phyloP scores from a whole-genome alignment of 345 rosid species.

The Eucalyptus erythrocorys region DNA sequence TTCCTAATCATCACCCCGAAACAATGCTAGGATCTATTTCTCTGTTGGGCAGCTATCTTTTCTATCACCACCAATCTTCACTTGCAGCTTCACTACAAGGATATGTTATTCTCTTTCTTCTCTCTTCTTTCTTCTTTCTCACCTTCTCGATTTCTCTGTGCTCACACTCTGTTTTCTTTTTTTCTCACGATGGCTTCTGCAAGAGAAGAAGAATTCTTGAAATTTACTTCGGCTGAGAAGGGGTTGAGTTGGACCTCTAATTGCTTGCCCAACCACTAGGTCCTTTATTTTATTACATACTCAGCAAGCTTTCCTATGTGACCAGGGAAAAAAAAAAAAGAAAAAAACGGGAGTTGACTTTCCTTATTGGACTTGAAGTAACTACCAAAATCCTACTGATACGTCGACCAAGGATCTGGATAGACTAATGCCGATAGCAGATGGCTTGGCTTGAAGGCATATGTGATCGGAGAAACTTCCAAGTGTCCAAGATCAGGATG shows the following conservation, averaged over 20 bases:
- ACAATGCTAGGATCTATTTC: too few species aligned
- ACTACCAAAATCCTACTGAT: not conserved
- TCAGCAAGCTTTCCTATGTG: not conserved
- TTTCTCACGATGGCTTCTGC: not conserved
- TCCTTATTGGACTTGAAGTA: too few species aligned
- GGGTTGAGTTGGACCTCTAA: not conserved
- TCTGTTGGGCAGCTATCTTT: too few species aligned
- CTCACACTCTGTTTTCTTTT: not conserved
- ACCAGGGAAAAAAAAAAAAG: too few species aligned
- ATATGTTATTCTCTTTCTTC: too few species aligned
- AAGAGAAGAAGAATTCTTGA: not conserved
- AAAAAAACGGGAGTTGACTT: too few species aligned
- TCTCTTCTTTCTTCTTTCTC: not conserved
- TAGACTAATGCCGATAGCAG: not conserved
- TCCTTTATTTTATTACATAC: not conserved
- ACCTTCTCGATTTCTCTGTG: not conserved
- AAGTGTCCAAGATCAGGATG: not conserved
- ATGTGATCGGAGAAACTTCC: not conserved
- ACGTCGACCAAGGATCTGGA: not conserved
- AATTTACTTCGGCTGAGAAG: not conserved
- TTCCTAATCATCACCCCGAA: too few species aligned
- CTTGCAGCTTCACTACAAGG: too few species aligned
- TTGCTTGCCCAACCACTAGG: not conserved
- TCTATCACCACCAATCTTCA: too few species aligned
- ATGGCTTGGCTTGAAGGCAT: not conserved